These are phyloP conservation scores for Poronia punctata DNA, from an alignment of 495 filamentous ascomycete genomes.

Conservation along the genomic window DNA sequence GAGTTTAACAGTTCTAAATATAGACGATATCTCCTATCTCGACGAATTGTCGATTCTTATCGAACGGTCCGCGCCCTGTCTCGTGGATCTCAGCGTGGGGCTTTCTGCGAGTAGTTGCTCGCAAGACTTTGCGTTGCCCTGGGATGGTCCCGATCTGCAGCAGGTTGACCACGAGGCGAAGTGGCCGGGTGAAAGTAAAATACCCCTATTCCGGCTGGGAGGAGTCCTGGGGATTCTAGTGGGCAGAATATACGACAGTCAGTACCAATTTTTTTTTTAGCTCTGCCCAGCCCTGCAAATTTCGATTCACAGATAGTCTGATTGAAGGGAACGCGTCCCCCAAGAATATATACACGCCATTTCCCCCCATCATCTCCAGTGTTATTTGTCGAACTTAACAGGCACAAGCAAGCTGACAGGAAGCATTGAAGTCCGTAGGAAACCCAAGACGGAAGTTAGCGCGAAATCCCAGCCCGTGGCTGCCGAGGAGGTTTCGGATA, in stretches of 20 bases:
- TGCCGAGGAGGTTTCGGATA: background rate
- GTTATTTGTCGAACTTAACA: background rate
- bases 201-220: slow-evolving; percentile 47
- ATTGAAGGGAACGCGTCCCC: no score
- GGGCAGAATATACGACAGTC: slow-evolving; percentile 57
- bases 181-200: slow-evolving; percentile 45
- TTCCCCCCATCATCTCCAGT: no score
- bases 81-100: slow-evolving; percentile 75
- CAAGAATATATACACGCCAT: no score
- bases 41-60: slow-evolving; percentile 85
- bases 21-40: slow-evolving; percentile 81
- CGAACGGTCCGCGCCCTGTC: slow-evolving; percentile 56
- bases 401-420: no score
- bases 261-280: no score
- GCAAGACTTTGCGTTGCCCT: slow-evolving; percentile 52
- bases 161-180: slow-evolving; percentile 50
- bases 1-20: slow-evolving; percentile 76
- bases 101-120: slow-evolving; percentile 55
- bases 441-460: slow-evolving; percentile 4
- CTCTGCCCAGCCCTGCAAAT: no score
- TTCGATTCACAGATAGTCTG: no score
- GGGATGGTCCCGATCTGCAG: slow-evolving; percentile 50
- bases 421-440: slow-evolving; percentile 9
- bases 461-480: slow-evolving; percentile 3
- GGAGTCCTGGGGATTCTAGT: slow-evolving; percentile 71